phyloP scores from a whole-genome alignment of 2,329 filamentous ascomycete genomes.

The Emmonsiellopsis sp. region DNA sequence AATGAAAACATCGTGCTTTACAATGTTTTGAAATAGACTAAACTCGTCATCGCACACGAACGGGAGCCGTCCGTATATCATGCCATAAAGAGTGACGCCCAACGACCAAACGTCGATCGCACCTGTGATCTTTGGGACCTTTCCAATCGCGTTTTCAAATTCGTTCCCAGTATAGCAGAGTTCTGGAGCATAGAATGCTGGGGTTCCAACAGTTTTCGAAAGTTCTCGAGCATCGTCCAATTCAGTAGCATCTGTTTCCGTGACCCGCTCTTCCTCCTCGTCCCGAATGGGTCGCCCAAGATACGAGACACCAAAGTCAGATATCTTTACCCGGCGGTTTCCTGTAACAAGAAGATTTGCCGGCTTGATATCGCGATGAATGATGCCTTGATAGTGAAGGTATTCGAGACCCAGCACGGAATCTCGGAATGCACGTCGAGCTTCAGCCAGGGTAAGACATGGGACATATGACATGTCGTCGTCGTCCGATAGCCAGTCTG shows the following conservation, averaged over 20 bases:
- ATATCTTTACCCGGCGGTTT: slow-evolving; percentile 87
- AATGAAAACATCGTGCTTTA: slow-evolving; percentile 85
- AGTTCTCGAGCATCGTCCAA: slow-evolving; percentile 89
- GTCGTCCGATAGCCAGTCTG: slow-evolving; percentile 41
- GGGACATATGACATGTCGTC: slow-evolving; percentile 92
- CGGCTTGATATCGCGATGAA: slow-evolving; percentile 77
- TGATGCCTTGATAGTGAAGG: slow-evolving; percentile 76
- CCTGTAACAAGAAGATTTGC: slow-evolving; percentile 84
- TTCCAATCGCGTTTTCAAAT: slow-evolving; percentile 44
- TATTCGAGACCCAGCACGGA: slow-evolving; percentile 91
- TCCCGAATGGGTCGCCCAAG: slow-evolving; percentile 81
- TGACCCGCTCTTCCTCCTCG: slow-evolving; percentile 66
- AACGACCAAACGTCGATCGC: slow-evolving; percentile 97
- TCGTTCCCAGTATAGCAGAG: slow-evolving; percentile 80
- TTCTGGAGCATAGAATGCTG: slow-evolving; percentile 94
- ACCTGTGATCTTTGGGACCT: slow-evolving; percentile 65
- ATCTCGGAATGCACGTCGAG: slow-evolving; percentile 78
- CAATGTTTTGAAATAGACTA: slow-evolving; percentile 83
- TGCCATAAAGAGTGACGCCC: slow-evolving; percentile 89
- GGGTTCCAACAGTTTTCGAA: slow-evolving; percentile 96
- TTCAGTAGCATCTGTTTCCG: slow-evolving; percentile 74
- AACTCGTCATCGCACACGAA: slow-evolving; percentile 89
- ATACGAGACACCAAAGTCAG: slow-evolving; percentile 97
- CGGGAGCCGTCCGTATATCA: slow-evolving; percentile 87
- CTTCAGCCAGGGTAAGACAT: slow-evolving; percentile 76